Evolutionary conservation across 345 rosid species (phyloP).

Genomic region (Brassica rapa): DNA sequence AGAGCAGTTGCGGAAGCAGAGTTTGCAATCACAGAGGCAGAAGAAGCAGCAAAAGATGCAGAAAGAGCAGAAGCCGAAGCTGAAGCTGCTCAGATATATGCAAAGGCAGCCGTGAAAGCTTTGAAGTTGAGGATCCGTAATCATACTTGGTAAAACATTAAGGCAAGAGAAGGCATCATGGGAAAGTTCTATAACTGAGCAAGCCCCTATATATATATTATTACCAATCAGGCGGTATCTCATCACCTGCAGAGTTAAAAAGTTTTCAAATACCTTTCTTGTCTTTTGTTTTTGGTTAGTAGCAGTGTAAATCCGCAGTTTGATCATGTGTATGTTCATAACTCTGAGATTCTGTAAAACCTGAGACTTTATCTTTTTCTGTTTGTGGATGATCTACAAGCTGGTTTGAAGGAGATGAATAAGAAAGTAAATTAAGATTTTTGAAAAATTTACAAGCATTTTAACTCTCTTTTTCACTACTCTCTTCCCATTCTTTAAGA

Average conservation of each 20-base stretch:
- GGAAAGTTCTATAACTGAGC: slow-evolving; percentile 23
- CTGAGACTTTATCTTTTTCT: neutral
- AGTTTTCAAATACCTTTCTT: slow-evolving; percentile 5
- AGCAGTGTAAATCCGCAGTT: slow-evolving; percentile 33
- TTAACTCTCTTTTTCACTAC: slow-evolving; percentile 43
- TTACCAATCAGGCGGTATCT: slow-evolving; percentile 22
- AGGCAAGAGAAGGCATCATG: neutral
- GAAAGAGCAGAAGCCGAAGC: slow-evolving; percentile 97
- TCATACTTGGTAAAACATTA: slow-evolving; percentile 48
- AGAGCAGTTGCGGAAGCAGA: slow-evolving; percentile 96
- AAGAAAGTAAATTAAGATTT: slow-evolving; percentile 2
- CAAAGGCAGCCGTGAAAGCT: slow-evolving; percentile 80
- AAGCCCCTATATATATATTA: slow-evolving; percentile 25
- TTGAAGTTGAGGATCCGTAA: slow-evolving; percentile 49
- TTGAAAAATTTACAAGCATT: slow-evolving; percentile 14
- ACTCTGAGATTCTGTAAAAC: slow-evolving; percentile 31
- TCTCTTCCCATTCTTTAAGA: slow-evolving; percentile 64
- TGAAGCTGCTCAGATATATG: slow-evolving; percentile 84
- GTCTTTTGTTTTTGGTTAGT: slow-evolving; percentile 12
- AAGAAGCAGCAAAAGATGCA: slow-evolving; percentile 93
- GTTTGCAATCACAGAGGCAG: slow-evolving; percentile 91
- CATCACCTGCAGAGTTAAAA: slow-evolving; percentile 33
- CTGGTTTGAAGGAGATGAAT: slow-evolving; percentile 20
- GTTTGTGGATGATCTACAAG: slow-evolving; percentile 23
- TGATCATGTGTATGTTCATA: slow-evolving; percentile 26